Evolutionary conservation across 2,329 filamentous ascomycete species (phyloP), one percentile per base, ranked within the genome.

Genomic region (Myriangium duriaei): DNA sequence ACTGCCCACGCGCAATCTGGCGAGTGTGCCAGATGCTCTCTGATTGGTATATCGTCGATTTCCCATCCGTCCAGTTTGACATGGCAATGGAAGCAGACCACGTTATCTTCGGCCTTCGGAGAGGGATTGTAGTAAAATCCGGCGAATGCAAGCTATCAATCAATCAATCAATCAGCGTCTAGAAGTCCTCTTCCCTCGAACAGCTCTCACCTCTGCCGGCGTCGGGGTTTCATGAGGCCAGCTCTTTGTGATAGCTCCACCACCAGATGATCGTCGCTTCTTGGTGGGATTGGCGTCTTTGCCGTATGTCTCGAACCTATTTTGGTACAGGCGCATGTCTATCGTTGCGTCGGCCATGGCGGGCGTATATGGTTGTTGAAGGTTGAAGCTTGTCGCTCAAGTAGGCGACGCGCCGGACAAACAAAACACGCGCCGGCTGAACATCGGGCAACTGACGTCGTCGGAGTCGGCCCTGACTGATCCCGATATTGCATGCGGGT

Each of bases 41-140:
- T 69, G 4, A 92, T 66, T 0, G 91, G 84, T 43, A 85, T 74
- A 54, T 98, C 91, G 14, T 78, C 76, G 28, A 79, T 70, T 51
- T 96, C 88, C 91, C 91, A 98, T 42, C 86, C 87, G 55, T 92
- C 86, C 10, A 98, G 70, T 39, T 79, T 75, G 55, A 84, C 81
- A 45, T 76, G 67, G 62, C 91, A 98, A 26, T 86, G 69, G 59
- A 92, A 96, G 58, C 91, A 98, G 48, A 76, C 73, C 33, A 83
- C 83, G 58, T 96, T 96, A 58, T 98, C 91, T 26, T 79, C 79
- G 52, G 77, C 82, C 32, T 74, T 71, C 36, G 74, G 68, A 11
- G 73, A 75, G 2, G 91, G 88, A 43, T 78, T 74, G 62, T 84
- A 96, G 62, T 80, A 91, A 63, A 98, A 94, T 26, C 91, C 91